These are phyloP conservation scores for Pneumocystis jirovecii DNA, from an alignment of 1,139 yeast genomes.

Conservation along the genomic window DNA sequence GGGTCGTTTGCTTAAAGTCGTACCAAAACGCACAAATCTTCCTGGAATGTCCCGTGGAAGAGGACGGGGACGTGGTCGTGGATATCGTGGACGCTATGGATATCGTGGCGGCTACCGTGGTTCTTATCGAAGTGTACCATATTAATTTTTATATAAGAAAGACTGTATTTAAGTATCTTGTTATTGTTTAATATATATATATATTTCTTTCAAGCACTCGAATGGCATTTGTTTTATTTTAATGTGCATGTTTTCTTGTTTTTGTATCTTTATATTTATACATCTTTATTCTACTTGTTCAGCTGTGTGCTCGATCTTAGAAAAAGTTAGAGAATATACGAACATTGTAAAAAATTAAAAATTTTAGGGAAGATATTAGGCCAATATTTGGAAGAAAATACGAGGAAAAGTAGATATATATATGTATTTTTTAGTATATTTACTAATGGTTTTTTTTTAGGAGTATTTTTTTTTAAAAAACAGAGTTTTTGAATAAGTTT, in stretches of 20 bases:
- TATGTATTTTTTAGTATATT: too few species aligned
- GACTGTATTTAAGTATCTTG: not conserved
- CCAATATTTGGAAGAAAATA: not conserved
- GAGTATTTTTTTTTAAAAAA: not conserved
- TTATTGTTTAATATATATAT: not conserved
- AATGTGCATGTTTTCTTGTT: not conserved
- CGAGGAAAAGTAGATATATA: too few species aligned
- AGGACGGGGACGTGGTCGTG: slow-evolving; percentile 36
- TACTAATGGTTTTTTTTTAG: not conserved
- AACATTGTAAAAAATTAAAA: too few species aligned
- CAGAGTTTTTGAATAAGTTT: not conserved
- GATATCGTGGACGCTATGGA: slow-evolving; percentile 25
- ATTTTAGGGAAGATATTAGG: not conserved
- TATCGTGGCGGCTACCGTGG: slow-evolving; percentile 10
- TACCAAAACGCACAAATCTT: slow-evolving; percentile 63
- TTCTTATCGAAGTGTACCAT: not conserved
- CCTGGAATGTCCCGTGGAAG: slow-evolving; percentile 42
- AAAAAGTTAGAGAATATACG: not conserved
- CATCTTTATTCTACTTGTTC: not conserved
- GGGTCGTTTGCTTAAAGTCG: slow-evolving; percentile 56
- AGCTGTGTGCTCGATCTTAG: not conserved
- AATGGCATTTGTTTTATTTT: not conserved
- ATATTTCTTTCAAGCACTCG: not conserved
- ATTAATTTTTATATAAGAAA: not conserved
- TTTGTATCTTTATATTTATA: not conserved